phyloP scores from a whole-genome alignment of 2,329 filamentous ascomycete species.

The Thermothelomyces thermophilus region DNA sequence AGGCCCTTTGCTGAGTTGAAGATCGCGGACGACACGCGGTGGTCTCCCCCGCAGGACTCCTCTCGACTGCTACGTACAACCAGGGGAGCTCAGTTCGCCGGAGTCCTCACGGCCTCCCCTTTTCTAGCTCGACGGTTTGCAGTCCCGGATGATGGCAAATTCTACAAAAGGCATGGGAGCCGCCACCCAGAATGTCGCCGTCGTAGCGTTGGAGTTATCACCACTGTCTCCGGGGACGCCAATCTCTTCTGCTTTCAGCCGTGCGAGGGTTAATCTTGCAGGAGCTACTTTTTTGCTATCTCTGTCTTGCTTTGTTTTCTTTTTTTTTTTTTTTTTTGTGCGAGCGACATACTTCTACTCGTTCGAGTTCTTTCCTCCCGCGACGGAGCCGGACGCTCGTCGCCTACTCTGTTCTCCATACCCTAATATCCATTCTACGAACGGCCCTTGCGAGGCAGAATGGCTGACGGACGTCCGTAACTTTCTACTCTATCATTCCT shows the following conservation, averaged over 20 bases:
- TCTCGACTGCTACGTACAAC: slow-evolving; percentile 17
- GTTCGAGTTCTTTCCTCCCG: not conserved
- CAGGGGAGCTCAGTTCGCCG: slow-evolving; percentile 14
- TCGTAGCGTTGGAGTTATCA: slow-evolving; percentile 17
- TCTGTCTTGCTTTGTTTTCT: slow-evolving; percentile 7
- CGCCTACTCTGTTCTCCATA: not conserved
- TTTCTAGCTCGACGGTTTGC: slow-evolving; percentile 12
- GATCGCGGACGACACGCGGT: slow-evolving; percentile 7
- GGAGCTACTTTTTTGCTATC: slow-evolving; percentile 17
- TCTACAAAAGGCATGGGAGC: slow-evolving; percentile 26
- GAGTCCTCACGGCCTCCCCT: slow-evolving; percentile 17
- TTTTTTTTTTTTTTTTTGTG: slow-evolving; percentile 5
- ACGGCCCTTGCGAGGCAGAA: slow-evolving; percentile 1
- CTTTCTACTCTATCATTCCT: not conserved
- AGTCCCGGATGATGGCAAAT: slow-evolving; percentile 18
- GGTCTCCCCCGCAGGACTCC: slow-evolving; percentile 2
- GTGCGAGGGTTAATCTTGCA: slow-evolving; percentile 17
- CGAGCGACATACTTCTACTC: slow-evolving; percentile 6
- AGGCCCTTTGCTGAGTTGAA: slow-evolving; percentile 1
- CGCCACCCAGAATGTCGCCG: slow-evolving; percentile 13
- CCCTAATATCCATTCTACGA: not conserved
- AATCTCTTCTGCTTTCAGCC: slow-evolving; percentile 25
- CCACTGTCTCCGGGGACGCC: slow-evolving; percentile 16
- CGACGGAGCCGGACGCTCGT: not conserved
- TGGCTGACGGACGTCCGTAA: slow-evolving; percentile 27